phyloP scores from a whole-genome alignment of 139 green algal genomes.

The Chloropicon primus region DNA sequence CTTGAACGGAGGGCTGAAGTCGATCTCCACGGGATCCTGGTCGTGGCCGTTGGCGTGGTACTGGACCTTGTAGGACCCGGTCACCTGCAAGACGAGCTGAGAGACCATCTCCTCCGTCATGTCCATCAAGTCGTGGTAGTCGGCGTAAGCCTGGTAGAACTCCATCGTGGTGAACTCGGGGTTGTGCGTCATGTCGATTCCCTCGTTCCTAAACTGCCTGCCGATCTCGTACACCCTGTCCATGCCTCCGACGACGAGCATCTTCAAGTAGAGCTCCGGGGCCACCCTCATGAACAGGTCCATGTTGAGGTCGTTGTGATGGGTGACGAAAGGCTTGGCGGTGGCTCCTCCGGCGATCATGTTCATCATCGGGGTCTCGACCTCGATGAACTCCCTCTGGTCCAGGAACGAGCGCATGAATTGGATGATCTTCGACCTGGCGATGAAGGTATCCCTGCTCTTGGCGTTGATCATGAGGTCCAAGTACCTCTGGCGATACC shows the following conservation, averaged over 20 bases:
- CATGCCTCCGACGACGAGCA: slow-evolving; percentile 92
- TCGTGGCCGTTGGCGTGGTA: slow-evolving; percentile 88
- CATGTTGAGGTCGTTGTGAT: slow-evolving; percentile 99
- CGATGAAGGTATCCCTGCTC: slow-evolving; percentile 69
- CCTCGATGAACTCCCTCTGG: slow-evolving; percentile 82
- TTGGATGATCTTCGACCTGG: slow-evolving; percentile 62
- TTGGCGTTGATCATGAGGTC: slow-evolving; percentile 87
- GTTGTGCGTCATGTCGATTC: slow-evolving; percentile 99
- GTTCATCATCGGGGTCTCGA: slow-evolving; percentile 94
- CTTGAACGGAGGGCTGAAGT: slow-evolving; percentile 78
- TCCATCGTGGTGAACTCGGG: slow-evolving; percentile 99
- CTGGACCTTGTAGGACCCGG: slow-evolving; percentile 79
- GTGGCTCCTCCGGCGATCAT: slow-evolving; percentile 84
- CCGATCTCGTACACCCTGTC: slow-evolving; percentile 51
- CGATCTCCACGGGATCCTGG: slow-evolving; percentile 69
- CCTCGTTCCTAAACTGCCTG: slow-evolving; percentile 74
- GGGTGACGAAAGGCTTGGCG: slow-evolving; percentile 86
- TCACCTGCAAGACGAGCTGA: slow-evolving; percentile 79
- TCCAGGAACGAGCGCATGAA: slow-evolving; percentile 85
- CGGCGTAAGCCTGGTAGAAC: slow-evolving; percentile 93
- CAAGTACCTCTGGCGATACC: slow-evolving; percentile 93
- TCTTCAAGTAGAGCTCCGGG: slow-evolving; percentile 97
- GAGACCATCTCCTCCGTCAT: slow-evolving; percentile 92
- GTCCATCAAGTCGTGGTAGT: slow-evolving; percentile 96
- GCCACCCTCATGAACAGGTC: slow-evolving; percentile 95